A percentile compares a stretch with the other conserved stretches of the same genome.
These are phyloP conservation scores for Paramecium primaurelia DNA, from an alignment of 73 alveolate genomes.

Conservation along the genomic window DNA sequence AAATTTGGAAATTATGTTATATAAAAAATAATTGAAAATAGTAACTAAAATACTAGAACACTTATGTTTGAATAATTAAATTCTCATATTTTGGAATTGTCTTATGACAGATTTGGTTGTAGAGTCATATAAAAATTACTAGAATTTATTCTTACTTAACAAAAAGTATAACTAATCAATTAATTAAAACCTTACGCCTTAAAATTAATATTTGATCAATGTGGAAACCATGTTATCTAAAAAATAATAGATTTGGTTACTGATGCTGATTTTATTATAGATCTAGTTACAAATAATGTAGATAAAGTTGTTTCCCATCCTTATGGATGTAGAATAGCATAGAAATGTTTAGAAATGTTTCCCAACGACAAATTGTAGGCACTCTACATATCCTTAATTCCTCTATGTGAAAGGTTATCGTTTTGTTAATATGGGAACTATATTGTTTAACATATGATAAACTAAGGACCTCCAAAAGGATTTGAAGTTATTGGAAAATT, in stretches of 20 bases:
- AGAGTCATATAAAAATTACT: constrained; percentile 12
- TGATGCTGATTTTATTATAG: constrained; percentile 12
- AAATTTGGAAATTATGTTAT: constrained; percentile 49
- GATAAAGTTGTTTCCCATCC: constrained; percentile 19
- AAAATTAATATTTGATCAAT: background rate
- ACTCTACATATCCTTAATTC: background rate
- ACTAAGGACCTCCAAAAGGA: background rate
- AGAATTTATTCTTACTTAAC: background rate
- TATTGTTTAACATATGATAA: constrained; percentile 12
- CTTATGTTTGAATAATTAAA: background rate
- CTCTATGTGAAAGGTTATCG: background rate
- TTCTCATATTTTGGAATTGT: background rate
- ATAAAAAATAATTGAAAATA: background rate
- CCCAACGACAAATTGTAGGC: background rate
- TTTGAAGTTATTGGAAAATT: background rate
- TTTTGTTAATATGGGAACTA: background rate
- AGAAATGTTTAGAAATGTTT: constrained; percentile 24
- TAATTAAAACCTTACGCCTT: background rate
- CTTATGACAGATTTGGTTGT: constrained; percentile 13
- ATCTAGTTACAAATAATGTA: background rate
- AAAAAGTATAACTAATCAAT: background rate
- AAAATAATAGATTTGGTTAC: constrained; percentile 19
- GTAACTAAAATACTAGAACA: background rate
- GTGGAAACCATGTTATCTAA: constrained; percentile 53
- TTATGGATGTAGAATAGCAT: constrained; percentile 43